phyloP scores from a whole-genome alignment of 176 grass and related monocot genomes.

The Oryza australiensis region DNA sequence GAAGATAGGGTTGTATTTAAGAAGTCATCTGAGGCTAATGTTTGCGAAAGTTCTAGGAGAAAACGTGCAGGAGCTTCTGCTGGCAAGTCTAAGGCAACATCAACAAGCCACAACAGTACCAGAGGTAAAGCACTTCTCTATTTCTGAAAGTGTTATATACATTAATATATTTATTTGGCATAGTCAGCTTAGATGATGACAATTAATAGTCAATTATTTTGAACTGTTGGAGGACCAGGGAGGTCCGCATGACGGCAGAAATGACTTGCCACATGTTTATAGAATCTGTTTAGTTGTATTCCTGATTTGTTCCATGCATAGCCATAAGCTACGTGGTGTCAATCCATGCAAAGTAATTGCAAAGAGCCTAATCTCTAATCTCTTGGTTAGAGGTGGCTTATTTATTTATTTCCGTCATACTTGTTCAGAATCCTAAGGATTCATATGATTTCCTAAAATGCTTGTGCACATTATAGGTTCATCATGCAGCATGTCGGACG shows the following conservation, averaged over 20 bases:
- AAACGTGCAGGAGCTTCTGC: not conserved
- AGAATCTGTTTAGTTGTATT: not conserved
- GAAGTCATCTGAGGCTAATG: conserved; percentile 13
- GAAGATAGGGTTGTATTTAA: conserved; percentile 5
- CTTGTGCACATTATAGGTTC: conserved; percentile 31
- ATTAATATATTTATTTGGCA: conserved; percentile 18
- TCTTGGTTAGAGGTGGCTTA: conserved; percentile 19
- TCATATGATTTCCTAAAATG: conserved; percentile 18
- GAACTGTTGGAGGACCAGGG: not conserved
- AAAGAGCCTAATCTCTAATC: not conserved
- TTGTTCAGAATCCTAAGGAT: conserved; percentile 17
- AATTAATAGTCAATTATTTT: conserved; percentile 21
- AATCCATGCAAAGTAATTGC: not conserved
- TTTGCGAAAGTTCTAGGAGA: conserved; percentile 1
- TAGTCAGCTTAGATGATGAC: conserved; percentile 21
- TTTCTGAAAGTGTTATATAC: not conserved
- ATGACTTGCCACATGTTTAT: conserved; percentile 9
- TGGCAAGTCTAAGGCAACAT: conserved; percentile 8
- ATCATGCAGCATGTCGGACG: conserved; percentile 21
- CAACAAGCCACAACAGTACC: not conserved
- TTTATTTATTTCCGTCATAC: conserved; percentile 12
- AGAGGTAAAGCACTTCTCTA: conserved; percentile 29
- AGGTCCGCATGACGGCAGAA: conserved; percentile 18
- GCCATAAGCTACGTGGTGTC: conserved; percentile 11
- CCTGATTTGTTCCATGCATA: conserved; percentile 14